Percentiles rank a stretch among this genome's conserved stretches.
These are phyloP conservation scores for Colletotrichum sp. DNA, from an alignment of 2,329 filamentous ascomycete species.

Conservation along the genomic window DNA sequence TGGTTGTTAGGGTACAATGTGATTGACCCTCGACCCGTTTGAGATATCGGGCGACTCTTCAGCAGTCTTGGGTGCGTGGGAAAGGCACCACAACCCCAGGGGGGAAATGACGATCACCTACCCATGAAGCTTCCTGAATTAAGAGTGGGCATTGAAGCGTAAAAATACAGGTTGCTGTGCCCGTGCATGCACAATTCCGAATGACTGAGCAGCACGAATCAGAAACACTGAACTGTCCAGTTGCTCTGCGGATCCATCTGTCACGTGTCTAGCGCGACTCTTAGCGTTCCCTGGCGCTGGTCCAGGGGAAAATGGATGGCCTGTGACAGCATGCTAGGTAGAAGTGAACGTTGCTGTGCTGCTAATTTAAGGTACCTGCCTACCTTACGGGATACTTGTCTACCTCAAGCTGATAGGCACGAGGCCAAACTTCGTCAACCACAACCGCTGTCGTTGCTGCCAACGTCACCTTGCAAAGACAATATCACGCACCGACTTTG, in stretches of 20 bases:
- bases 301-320: not conserved
- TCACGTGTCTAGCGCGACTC: not conserved
- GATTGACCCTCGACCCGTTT: not conserved
- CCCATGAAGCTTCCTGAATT: not conserved
- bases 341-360: not conserved
- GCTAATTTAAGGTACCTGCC: slow-evolving; percentile 11
- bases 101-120: not conserved
- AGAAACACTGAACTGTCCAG: not conserved
- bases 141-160: not conserved
- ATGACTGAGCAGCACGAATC: not conserved
- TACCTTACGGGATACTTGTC: slow-evolving; percentile 14
- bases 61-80: not conserved
- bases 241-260: not conserved
- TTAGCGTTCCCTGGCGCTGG: not conserved
- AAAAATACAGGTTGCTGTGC: not conserved
- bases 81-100: not conserved
- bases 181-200: not conserved
- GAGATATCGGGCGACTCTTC: not conserved
- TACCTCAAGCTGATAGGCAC: slow-evolving; percentile 9
- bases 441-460: not conserved
- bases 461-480: not conserved
- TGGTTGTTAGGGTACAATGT: not conserved
- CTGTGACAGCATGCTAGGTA: slow-evolving; percentile 12
- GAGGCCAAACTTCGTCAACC: slow-evolving; percentile 6
- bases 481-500: not conserved